Evolutionary conservation across 345 rosid species (phyloP).

Genomic region (Nephelium lappaceum): DNA sequence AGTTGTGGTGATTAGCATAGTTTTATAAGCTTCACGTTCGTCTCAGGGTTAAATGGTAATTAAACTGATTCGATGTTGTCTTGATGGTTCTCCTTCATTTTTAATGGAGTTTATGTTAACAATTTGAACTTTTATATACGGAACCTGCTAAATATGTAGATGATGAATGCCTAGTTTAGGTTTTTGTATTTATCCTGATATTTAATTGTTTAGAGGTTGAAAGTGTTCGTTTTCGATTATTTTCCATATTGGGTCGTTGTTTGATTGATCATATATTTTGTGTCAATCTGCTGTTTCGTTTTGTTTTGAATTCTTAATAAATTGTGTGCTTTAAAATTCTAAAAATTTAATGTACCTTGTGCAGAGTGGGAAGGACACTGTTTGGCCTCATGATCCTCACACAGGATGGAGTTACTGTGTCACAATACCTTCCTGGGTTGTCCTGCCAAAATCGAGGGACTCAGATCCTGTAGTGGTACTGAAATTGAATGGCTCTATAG

Average conservation of each 20-base stretch:
- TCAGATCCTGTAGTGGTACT: conserved; percentile 98
- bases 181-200: neutral
- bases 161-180: neutral
- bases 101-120: neutral
- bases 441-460: conserved; percentile 86
- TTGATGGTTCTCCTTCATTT: neutral
- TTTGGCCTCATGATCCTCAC: conserved; percentile 91
- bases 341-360: conserved; percentile 17
- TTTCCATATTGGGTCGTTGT: neutral
- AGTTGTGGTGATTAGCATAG: neutral
- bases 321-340: neutral
- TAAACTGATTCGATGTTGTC: neutral
- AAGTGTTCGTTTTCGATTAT: neutral
- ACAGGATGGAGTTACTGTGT: conserved; percentile 98
- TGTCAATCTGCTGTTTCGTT: neutral
- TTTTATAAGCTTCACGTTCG: neutral
- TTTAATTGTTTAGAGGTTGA: neutral
- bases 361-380: conserved; percentile 88
- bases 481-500: conserved; percentile 29
- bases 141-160: neutral
- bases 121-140: neutral
- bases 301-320: neutral
- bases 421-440: conserved; percentile 86
- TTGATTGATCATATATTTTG: neutral
- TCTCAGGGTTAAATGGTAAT: neutral